A percentile compares a stretch with the other conserved stretches of the same genome.
Conservation (phyloP, 1,284 basidiomycete species). For the Sanghuangporus weigelae region DNA sequence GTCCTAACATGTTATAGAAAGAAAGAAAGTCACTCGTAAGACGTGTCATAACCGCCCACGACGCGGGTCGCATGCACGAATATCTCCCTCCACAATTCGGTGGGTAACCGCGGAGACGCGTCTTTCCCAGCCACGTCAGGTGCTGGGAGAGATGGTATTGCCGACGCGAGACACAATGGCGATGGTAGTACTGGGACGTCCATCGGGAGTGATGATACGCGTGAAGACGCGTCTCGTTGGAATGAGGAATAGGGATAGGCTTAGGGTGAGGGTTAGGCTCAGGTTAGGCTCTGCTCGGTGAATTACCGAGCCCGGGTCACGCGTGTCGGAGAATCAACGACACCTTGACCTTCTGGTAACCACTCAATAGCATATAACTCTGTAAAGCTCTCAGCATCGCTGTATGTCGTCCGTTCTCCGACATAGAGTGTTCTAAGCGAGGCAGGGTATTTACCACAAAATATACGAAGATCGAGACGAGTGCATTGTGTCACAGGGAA, state of each 20-base stretch:
- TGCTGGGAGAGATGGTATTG: background rate
- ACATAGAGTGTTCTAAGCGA: too few relatives aligned
- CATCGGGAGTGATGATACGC: background rate
- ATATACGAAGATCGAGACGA: too few relatives aligned
- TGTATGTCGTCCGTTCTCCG: too few relatives aligned
- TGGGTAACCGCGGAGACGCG: conserved; percentile 10
- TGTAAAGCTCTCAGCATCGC: too few relatives aligned
- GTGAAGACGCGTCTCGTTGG: background rate
- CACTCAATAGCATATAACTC: too few relatives aligned
- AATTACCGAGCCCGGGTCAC: background rate
- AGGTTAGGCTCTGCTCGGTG: background rate
- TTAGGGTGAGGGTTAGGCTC: background rate
- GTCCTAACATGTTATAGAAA: background rate
- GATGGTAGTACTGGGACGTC: background rate
- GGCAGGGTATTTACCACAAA: too few relatives aligned
- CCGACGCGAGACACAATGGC: background rate
- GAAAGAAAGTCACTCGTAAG: conserved; percentile 1
- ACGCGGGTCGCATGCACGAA: conserved; percentile 14
- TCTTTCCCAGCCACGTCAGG: background rate
- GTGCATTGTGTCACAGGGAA: too few relatives aligned
- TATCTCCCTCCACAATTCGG: conserved; percentile 13
- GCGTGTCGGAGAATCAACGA: background rate
- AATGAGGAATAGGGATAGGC: background rate
- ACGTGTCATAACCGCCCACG: conserved; percentile 13
- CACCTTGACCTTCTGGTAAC: background rate